phyloP scores from a whole-genome alignment of 2,329 filamentous ascomycete genomes.

The Xylariaceae sp. region DNA sequence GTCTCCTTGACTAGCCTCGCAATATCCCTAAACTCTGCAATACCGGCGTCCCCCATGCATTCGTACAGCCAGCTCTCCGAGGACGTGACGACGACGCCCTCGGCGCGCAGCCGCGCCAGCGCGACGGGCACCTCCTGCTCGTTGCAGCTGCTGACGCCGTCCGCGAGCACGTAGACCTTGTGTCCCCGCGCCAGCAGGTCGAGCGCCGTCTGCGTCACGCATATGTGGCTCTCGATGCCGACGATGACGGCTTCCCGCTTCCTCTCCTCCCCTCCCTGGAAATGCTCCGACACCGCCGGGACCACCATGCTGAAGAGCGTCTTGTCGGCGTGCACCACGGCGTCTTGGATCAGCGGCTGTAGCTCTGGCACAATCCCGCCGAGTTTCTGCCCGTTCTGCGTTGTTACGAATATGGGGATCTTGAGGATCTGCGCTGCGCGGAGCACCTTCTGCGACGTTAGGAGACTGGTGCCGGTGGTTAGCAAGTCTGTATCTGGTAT shows the following conservation, averaged over 20 bases:
- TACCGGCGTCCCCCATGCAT: constrained; percentile 79
- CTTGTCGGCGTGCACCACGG: constrained; percentile 75
- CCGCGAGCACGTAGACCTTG: constrained; percentile 83
- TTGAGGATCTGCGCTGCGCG: constrained; percentile 67
- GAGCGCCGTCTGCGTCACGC: constrained; percentile 88
- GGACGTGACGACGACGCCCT: constrained; percentile 80
- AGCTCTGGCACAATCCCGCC: constrained; percentile 82
- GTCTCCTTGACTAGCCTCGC: constrained; percentile 81
- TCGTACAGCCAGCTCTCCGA: constrained; percentile 93
- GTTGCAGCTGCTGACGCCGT: constrained; percentile 90
- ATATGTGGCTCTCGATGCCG: constrained; percentile 93
- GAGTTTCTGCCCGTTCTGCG: constrained; percentile 79
- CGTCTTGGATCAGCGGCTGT: constrained; percentile 55
- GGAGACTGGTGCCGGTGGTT: constrained; percentile 53
- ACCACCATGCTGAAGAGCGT: constrained; percentile 88
- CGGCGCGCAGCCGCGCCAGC: constrained; percentile 74
- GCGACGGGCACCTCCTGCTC: constrained; percentile 80
- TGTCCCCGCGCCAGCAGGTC: constrained; percentile 75
- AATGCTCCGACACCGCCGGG: constrained; percentile 59
- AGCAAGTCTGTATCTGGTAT: not conserved
- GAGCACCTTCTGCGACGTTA: constrained; percentile 72
- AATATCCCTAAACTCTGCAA: constrained; percentile 74
- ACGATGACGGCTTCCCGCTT: constrained; percentile 74
- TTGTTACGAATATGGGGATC: constrained; percentile 85
- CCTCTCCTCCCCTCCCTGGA: too few species aligned